Percentiles rank a stretch among this genome's conserved stretches.
Conservation (phyloP, 2,329 filamentous ascomycete genomes). For the Dothidotthia symphoricarpi region DNA sequence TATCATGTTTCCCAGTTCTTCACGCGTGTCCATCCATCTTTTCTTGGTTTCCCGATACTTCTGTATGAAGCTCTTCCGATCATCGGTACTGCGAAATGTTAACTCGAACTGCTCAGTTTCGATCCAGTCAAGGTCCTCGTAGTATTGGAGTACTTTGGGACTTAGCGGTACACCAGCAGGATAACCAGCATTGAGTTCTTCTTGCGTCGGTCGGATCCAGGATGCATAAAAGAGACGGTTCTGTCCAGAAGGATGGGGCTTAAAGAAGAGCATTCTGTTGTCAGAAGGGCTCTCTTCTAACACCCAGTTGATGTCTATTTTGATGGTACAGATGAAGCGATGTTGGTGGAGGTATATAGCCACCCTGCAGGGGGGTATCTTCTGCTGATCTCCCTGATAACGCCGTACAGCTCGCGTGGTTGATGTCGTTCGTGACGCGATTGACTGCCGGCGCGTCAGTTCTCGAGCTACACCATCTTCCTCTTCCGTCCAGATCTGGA, state of each 20-base stretch:
- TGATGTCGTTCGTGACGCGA: neutral
- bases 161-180: slow-evolving; percentile 4
- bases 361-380: slow-evolving; percentile 3
- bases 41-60: slow-evolving; percentile 5
- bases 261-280: neutral
- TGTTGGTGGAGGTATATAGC: slow-evolving; percentile 6
- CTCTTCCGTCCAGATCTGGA: slow-evolving; percentile 7
- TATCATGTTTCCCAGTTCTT: slow-evolving; percentile 1
- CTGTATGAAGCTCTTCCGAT: slow-evolving; percentile 1
- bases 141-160: slow-evolving; percentile 1
- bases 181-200: slow-evolving; percentile 1
- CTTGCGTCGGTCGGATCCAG: slow-evolving; percentile 4
- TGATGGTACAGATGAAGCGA: slow-evolving; percentile 4
- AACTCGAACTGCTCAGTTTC: slow-evolving; percentile 3
- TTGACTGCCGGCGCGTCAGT: neutral
- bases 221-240: slow-evolving; percentile 6
- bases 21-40: neutral
- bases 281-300: neutral
- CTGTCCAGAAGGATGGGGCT: neutral
- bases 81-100: neutral
- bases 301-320: slow-evolving; percentile 8
- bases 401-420: neutral
- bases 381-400: neutral
- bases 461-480: neutral
- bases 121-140: slow-evolving; percentile 3